phyloP scores from a whole-genome alignment of 1,284 basidiomycete species.

The Marasmius oreades region DNA sequence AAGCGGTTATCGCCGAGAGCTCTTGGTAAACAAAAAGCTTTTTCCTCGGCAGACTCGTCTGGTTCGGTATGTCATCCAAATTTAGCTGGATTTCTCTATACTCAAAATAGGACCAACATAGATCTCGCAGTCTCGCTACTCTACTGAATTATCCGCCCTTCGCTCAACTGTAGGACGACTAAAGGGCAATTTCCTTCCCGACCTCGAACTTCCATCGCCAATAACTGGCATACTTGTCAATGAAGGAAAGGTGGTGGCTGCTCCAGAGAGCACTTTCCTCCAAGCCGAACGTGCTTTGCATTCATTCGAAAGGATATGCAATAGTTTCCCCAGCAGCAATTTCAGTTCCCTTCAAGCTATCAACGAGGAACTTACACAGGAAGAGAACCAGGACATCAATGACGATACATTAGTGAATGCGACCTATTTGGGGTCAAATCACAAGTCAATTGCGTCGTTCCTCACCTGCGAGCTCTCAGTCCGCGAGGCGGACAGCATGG shows the following conservation, averaged over 20 bases:
- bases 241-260: not conserved
- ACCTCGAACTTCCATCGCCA: not conserved
- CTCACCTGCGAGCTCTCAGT: not conserved
- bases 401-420: not conserved
- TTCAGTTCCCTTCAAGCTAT: constrained; percentile 10
- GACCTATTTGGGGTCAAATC: not conserved
- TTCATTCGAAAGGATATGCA: constrained; percentile 14
- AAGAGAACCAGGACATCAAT: not conserved
- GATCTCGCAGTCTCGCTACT: not conserved
- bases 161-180: not conserved
- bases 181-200: not conserved
- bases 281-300: constrained; percentile 12
- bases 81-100: too few relatives aligned
- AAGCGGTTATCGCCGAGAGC: not conserved
- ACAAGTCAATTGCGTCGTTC: too few relatives aligned
- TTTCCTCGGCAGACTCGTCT: too few relatives aligned
- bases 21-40: not conserved
- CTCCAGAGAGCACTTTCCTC: constrained; percentile 2
- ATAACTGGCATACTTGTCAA: not conserved
- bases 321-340: constrained; percentile 12
- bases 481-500: not conserved
- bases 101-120: not conserved
- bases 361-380: constrained; percentile 4
- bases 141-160: not conserved
- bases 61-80: too few relatives aligned